Conservation (phyloP, 2,329 filamentous ascomycete species). For the Venturia nashicola region DNA sequence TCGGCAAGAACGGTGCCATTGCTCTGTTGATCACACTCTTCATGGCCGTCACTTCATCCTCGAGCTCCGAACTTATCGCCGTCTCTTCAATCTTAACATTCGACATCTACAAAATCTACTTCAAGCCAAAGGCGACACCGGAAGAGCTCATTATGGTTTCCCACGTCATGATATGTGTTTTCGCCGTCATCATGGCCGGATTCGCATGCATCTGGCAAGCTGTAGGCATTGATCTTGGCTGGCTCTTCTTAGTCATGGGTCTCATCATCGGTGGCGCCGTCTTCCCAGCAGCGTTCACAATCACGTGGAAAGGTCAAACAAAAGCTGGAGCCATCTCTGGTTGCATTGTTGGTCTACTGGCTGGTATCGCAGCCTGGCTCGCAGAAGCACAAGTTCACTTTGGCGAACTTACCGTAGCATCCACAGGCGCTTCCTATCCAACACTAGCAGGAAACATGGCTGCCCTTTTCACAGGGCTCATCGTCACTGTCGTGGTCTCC, state of each 20-base stretch:
- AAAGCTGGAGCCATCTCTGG: conserved; percentile 22
- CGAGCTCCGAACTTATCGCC: conserved; percentile 28
- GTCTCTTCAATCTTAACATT: conserved; percentile 28
- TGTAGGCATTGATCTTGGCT: conserved; percentile 28
- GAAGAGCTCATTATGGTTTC: conserved; percentile 26
- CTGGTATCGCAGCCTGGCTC: conserved; percentile 26
- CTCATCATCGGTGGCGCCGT: conserved; percentile 31
- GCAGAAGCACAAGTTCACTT: conserved; percentile 23
- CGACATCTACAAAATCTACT: conserved; percentile 31
- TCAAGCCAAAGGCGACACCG: conserved; percentile 24
- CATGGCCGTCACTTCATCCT: conserved; percentile 20
- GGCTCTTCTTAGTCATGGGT: conserved; percentile 29
- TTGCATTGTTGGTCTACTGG: conserved; percentile 21
- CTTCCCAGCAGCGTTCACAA: conserved; percentile 25
- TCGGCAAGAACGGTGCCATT: conserved; percentile 20
- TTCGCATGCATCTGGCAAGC: conserved; percentile 27
- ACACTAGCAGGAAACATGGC: conserved; percentile 29
- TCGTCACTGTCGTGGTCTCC: conserved; percentile 23
- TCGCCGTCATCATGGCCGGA: conserved; percentile 27
- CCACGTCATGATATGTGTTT: conserved; percentile 28
- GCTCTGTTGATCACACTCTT: conserved; percentile 19
- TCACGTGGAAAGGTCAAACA: conserved; percentile 25
- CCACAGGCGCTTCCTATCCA: conserved; percentile 25
- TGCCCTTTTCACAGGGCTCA: conserved; percentile 22
- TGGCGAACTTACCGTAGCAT: conserved; percentile 26